phyloP scores from a whole-genome alignment of 768 basidiomycete genomes.

The Plicaturopsis crispa region DNA sequence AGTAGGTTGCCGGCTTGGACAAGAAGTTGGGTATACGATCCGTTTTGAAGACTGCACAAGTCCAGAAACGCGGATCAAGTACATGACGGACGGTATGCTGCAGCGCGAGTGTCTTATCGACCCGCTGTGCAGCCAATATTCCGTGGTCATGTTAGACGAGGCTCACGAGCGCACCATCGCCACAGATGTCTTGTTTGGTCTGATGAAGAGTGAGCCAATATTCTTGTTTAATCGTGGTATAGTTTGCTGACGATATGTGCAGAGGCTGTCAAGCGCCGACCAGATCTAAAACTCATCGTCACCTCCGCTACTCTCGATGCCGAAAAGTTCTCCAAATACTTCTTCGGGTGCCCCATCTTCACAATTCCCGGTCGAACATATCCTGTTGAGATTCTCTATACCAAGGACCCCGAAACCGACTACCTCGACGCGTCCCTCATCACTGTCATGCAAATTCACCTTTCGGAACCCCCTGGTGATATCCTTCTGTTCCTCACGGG shows the following conservation, averaged over 20 bases:
- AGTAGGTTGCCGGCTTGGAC: conserved; percentile 94
- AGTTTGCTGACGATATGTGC: conserved; percentile 14
- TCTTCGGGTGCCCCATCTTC: conserved; percentile 98
- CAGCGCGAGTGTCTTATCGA: conserved; percentile 96
- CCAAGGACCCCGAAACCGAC: conserved; percentile 96
- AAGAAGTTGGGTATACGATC: conserved; percentile 97
- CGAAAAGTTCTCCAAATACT: conserved; percentile 99
- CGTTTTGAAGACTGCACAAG: conserved; percentile 99
- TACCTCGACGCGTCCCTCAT: conserved; percentile 98
- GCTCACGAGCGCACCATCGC: conserved; percentile 97
- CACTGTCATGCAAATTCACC: conserved; percentile 98
- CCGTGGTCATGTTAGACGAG: conserved; percentile 97
- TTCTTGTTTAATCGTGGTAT: background rate
- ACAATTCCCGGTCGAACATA: conserved; percentile 99
- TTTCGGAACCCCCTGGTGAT: conserved; percentile 96
- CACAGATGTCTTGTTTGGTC: conserved; percentile 96
- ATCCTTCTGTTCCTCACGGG: conserved; percentile 96
- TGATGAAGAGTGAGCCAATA: conserved; percentile 70
- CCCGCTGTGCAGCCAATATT: conserved; percentile 87
- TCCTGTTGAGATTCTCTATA: conserved; percentile 97
- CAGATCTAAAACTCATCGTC: conserved; percentile 96
- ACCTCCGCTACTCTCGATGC: conserved; percentile 99
- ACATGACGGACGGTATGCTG: conserved; percentile 99
- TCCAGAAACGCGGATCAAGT: conserved; percentile 98
- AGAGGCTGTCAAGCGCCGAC: conserved; percentile 93